Conservation (phyloP, 2,329 filamentous ascomycete species). For the Metarhizium humberi region DNA sequence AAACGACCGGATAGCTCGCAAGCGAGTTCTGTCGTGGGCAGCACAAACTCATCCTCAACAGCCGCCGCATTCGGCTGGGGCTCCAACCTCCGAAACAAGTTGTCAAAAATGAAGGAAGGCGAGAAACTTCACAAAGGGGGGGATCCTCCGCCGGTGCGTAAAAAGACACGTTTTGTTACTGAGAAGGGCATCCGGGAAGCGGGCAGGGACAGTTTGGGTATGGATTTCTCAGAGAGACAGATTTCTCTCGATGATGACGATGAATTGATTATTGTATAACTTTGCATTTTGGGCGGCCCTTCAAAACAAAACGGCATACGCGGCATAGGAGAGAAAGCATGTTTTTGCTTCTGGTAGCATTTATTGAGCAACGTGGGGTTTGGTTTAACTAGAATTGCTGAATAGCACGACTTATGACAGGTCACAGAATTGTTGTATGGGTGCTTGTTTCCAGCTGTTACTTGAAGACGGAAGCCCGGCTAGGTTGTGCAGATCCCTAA, state of each 20-base stretch:
- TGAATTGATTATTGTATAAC: constrained; percentile 39
- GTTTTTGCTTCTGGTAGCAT: neutral
- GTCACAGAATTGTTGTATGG: neutral
- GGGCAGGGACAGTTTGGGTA: constrained; percentile 62
- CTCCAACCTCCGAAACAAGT: constrained; percentile 41
- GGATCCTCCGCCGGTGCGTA: constrained; percentile 39
- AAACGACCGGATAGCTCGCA: constrained; percentile 46
- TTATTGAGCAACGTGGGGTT: neutral
- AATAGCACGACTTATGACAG: neutral
- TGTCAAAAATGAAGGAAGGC: constrained; percentile 52
- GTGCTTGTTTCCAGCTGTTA: neutral
- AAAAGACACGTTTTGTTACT: constrained; percentile 74
- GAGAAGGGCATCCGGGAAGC: constrained; percentile 70
- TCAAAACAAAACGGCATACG: neutral
- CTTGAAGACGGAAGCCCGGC: too few relatives aligned
- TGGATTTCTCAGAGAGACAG: constrained; percentile 30
- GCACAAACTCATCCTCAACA: constrained; percentile 11
- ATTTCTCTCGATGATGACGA: constrained; percentile 36
- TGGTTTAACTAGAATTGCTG: neutral
- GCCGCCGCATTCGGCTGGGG: constrained; percentile 45
- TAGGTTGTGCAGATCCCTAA: too few relatives aligned
- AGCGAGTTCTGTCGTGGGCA: constrained; percentile 18
- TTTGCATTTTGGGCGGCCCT: constrained; percentile 2
- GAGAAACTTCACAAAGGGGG: constrained; percentile 33
- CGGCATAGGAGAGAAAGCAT: neutral